Evolutionary conservation across 2,329 filamentous ascomycete genomes (phyloP).

Genomic region (Cercospora janseana): DNA sequence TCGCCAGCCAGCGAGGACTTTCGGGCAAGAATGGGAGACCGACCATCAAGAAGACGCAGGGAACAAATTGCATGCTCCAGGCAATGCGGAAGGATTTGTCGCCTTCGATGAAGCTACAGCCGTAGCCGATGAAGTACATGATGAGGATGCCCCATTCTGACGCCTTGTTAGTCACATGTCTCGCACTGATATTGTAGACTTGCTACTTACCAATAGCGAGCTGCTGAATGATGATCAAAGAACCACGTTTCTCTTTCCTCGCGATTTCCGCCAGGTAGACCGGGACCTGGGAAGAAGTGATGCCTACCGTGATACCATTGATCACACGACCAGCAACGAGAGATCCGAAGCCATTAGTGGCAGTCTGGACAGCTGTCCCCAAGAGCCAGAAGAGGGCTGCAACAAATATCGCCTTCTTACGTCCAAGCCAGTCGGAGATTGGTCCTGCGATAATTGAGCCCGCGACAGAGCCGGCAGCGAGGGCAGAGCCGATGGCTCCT

Average conservation of each 20-base stretch:
- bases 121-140: conserved; percentile 51
- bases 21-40: conserved; percentile 49
- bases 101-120: conserved; percentile 38
- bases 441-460: conserved; percentile 48
- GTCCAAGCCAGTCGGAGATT: conserved; percentile 50
- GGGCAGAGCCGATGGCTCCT: conserved; percentile 51
- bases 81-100: conserved; percentile 47
- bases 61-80: conserved; percentile 50
- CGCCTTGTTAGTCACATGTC: conserved; percentile 29
- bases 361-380: conserved; percentile 45
- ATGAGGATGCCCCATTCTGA: conserved; percentile 46
- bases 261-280: conserved; percentile 49
- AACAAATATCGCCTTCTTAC: conserved; percentile 47
- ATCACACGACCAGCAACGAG: conserved; percentile 46
- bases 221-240: conserved; percentile 47
- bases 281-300: conserved; percentile 47
- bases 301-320: conserved; percentile 45
- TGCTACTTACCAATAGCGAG: conserved; percentile 41
- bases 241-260: conserved; percentile 44
- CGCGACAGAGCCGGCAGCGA: conserved; percentile 51
- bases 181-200: background rate
- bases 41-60: conserved; percentile 45
- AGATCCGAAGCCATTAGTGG: conserved; percentile 41
- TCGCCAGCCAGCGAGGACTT: conserved; percentile 50
- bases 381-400: conserved; percentile 52